phyloP scores from a whole-genome alignment of 352 stramenopile genomes.

The Phytopythium sindhum region DNA sequence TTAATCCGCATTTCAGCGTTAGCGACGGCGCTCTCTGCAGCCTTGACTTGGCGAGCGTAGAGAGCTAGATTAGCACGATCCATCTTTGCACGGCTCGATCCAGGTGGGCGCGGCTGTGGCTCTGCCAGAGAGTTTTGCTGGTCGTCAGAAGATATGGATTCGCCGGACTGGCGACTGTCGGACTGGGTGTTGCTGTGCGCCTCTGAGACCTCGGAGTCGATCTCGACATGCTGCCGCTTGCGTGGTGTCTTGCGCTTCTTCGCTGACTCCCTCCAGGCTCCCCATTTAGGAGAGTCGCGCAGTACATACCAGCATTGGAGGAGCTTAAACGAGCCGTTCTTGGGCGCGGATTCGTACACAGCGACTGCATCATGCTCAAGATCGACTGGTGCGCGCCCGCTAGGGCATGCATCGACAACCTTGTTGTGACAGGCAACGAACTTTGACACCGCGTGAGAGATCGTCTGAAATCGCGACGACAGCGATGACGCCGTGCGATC shows the following conservation, averaged over 20 bases:
- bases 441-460: slow-evolving; percentile 11
- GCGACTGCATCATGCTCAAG: slow-evolving; percentile 8
- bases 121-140: neutral
- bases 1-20: slow-evolving; percentile 3
- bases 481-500: no score
- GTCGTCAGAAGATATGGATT: neutral
- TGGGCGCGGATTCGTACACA: slow-evolving; percentile 5
- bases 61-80: neutral
- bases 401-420: neutral
- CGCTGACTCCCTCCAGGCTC: neutral
- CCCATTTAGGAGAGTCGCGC: slow-evolving; percentile 9
- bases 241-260: slow-evolving; percentile 1
- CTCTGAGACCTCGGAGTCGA: neutral
- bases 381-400: slow-evolving; percentile 4
- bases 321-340: slow-evolving; percentile 11
- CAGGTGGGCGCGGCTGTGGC: neutral
- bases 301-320: slow-evolving; percentile 12
- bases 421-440: slow-evolving; percentile 11
- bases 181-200: neutral
- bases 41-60: slow-evolving; percentile 5
- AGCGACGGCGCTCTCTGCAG: neutral
- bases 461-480: slow-evolving; percentile 8
- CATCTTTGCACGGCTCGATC: neutral
- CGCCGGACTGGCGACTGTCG: neutral
- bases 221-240: neutral